A percentile compares a stretch with the other conserved stretches of the same genome.
Evolutionary conservation across 192 early-diverging fungal genomes (phyloP).

Genomic region (Coemansia sp.): DNA sequence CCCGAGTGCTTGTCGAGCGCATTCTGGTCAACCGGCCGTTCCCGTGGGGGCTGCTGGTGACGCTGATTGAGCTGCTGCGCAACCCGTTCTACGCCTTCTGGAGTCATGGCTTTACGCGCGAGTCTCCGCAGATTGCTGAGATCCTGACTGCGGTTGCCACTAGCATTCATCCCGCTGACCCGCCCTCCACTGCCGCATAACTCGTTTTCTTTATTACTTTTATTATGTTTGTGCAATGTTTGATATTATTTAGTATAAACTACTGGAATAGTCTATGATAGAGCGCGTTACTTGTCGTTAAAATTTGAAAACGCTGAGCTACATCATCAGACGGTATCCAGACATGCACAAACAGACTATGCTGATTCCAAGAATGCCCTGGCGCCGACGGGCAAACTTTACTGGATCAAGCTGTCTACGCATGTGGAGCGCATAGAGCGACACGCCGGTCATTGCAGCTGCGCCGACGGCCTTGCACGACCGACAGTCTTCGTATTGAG

Average conservation of each 20-base stretch:
- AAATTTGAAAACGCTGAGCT: not conserved
- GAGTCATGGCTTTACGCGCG: conserved; percentile 60
- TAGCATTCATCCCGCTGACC: conserved; percentile 41
- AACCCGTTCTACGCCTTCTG: conserved; percentile 82
- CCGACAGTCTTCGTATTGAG: conserved; percentile 38
- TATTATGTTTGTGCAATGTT: not conserved
- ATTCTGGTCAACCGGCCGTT: conserved; percentile 95
- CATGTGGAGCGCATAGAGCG: conserved; percentile 25
- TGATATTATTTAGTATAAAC: not conserved
- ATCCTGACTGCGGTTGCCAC: conserved; percentile 55
- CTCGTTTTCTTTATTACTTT: not conserved
- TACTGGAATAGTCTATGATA: too few relatives aligned
- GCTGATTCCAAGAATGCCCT: conserved; percentile 40
- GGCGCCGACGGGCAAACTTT: conserved; percentile 25
- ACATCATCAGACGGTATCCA: conserved; percentile 8
- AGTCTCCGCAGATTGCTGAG: conserved; percentile 53
- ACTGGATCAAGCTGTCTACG: conserved; percentile 26
- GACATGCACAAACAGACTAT: conserved; percentile 16
- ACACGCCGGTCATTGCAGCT: conserved; percentile 32
- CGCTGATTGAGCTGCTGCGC: conserved; percentile 95
- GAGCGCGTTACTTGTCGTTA: not conserved
- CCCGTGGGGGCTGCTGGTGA: conserved; percentile 96
- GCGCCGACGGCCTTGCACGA: conserved; percentile 42
- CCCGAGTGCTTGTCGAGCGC: conserved; percentile 90
- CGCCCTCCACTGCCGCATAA: conserved; percentile 6